Evolutionary conservation across 177 flowering plant species (phyloP), one percentile per base, ranked within the genome.

Genomic region (Telopea speciosissima): DNA sequence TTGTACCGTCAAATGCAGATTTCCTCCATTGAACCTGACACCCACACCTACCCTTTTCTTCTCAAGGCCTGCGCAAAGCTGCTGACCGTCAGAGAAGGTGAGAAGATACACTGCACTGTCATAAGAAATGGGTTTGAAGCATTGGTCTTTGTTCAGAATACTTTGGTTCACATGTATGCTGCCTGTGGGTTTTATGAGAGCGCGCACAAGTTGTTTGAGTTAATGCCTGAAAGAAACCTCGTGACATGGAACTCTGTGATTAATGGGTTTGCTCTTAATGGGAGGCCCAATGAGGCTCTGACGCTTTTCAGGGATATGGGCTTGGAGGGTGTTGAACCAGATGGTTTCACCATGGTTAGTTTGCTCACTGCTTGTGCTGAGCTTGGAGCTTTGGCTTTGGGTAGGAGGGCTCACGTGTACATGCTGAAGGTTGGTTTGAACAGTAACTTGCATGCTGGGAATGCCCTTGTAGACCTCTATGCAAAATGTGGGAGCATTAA

Each of bases 1-100:
- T 49, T 85, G 19, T 76, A 79, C 69, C 64, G 36, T 65, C 71
- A 71, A 61, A 85, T 87, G 88, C 79, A 44, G 3, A 26, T 24
- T 1, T 26, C 61, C 10, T 49, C 65, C 19, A 63, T 81, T 24
- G 72, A 79, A 65, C 81, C 88, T 24, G 90, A 87, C 56, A 81
- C 87, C 0, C 88, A 87, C 75, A 87, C 88, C 0, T 87, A 79
- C 79, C 88, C 90, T 59, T 87, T 85, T 74, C 77, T 87, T 69
- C 62, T 87, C 2, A 87, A 87, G 70, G 88, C 87, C 22, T 71
- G 81, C 36, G 78, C 87, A 28, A 83, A 82, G 78, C 28, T 76
- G 64, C 65, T 68, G 67, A 79, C 67, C 62, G 82, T 77, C 45
- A 77, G 76, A 62, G 72, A 75, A 8, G 86, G 87, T 26, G 85